Percentiles rank a stretch among this genome's conserved stretches.
Conservation (phyloP, 495 filamentous ascomycete species). For the Melanomma pulvis-pyrius region DNA sequence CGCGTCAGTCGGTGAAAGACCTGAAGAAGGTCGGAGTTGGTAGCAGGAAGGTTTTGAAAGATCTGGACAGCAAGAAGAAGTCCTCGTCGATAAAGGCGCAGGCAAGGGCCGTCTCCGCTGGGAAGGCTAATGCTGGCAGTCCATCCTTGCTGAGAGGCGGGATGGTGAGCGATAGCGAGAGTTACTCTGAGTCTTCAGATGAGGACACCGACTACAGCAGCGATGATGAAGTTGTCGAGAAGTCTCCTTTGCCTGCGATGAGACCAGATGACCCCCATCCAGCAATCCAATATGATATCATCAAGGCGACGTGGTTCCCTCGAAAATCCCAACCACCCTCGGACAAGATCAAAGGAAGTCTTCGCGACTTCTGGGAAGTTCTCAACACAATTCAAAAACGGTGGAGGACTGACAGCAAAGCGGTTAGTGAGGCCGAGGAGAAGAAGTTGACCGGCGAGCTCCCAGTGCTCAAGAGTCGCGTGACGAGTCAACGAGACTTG, state of each 20-base stretch:
- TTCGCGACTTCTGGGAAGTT: slow-evolving; percentile 64
- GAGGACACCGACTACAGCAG: slow-evolving; percentile 57
- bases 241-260: slow-evolving; percentile 55
- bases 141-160: slow-evolving; percentile 30
- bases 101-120: not conserved
- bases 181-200: slow-evolving; percentile 46
- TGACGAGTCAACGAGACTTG: slow-evolving; percentile 60
- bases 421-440: slow-evolving; percentile 60
- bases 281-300: slow-evolving; percentile 63
- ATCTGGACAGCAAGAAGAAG: slow-evolving; percentile 35
- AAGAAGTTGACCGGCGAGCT: slow-evolving; percentile 54
- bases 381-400: slow-evolving; percentile 62
- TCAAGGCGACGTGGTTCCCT: slow-evolving; percentile 68
- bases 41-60: slow-evolving; percentile 37
- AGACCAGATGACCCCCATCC: slow-evolving; percentile 57
- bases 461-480: slow-evolving; percentile 52
- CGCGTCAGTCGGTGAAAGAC: slow-evolving; percentile 51
- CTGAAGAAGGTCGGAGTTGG: slow-evolving; percentile 43
- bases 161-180: slow-evolving; percentile 44
- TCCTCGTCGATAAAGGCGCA: not conserved
- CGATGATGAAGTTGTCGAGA: slow-evolving; percentile 53
- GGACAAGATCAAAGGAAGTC: slow-evolving; percentile 55
- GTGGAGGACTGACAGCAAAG: slow-evolving; percentile 62
- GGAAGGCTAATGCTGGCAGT: slow-evolving; percentile 1
- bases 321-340: slow-evolving; percentile 50